These are phyloP conservation scores for Fusarium cicatricum DNA, from an alignment of 2,329 filamentous ascomycete genomes.

Conservation along the genomic window DNA sequence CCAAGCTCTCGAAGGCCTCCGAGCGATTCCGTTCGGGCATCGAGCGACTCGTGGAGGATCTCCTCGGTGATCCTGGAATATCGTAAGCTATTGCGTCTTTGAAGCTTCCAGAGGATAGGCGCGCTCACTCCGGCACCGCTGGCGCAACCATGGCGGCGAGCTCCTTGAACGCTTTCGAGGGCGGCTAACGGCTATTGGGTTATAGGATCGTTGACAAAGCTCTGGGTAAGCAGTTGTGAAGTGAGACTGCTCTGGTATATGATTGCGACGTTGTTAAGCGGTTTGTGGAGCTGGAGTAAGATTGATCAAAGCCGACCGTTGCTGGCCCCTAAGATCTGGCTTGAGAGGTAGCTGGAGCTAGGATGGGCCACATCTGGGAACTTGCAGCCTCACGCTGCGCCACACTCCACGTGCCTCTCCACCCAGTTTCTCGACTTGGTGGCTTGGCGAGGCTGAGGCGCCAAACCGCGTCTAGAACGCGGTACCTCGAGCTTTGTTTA, in stretches of 20 bases:
- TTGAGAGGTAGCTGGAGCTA: constrained; percentile 39
- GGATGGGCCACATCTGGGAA: constrained; percentile 27
- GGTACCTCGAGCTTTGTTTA: constrained; percentile 23
- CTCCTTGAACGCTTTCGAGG: constrained; percentile 18
- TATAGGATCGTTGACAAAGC: constrained; percentile 6
- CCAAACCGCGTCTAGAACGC: constrained; percentile 39
- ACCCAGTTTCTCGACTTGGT: constrained; percentile 11
- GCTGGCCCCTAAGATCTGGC: constrained; percentile 44
- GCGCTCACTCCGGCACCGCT: constrained; percentile 75
- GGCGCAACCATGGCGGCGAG: constrained; percentile 71
- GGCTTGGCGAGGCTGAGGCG: constrained; percentile 38
- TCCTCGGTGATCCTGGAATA: constrained; percentile 85
- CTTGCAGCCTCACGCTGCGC: constrained; percentile 36
- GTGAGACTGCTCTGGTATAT: constrained; percentile 4
- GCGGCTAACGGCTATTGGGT: not conserved
- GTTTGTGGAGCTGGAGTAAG: constrained; percentile 33
- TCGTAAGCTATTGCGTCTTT: constrained; percentile 35
- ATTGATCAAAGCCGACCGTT: constrained; percentile 27
- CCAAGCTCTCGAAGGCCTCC: constrained; percentile 89
- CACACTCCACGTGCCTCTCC: constrained; percentile 38
- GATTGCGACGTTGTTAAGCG: constrained; percentile 23
- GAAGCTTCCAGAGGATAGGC: constrained; percentile 11
- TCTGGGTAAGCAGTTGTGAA: not conserved
- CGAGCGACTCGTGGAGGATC: constrained; percentile 88
- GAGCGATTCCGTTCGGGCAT: constrained; percentile 90